Evolutionary conservation across 371 early-diverging fungal species (phyloP).

Genomic region (Mucor lusitanicus): DNA sequence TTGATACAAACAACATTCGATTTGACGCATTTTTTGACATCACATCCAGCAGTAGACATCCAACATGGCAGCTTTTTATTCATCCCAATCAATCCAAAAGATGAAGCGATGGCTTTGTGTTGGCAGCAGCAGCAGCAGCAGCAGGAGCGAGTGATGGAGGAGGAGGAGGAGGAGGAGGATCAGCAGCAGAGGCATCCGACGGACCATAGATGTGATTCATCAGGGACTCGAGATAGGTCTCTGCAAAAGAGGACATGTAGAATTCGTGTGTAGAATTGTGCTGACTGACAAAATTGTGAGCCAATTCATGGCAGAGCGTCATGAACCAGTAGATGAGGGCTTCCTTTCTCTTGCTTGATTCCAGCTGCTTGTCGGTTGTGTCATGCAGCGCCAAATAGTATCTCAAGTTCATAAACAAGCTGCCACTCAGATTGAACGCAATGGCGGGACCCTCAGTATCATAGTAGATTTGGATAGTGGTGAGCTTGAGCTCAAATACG

Average conservation of each 20-base stretch:
- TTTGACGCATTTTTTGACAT: background rate
- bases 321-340: slow-evolving; percentile 85
- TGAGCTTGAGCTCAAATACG: slow-evolving; percentile 65
- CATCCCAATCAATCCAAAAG: background rate
- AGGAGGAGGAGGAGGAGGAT: background rate
- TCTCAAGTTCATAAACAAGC: slow-evolving; percentile 85
- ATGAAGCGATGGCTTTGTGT: background rate
- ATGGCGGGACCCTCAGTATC: slow-evolving; percentile 71
- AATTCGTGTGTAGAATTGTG: slow-evolving; percentile 66
- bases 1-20: background rate
- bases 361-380: background rate
- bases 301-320: slow-evolving; percentile 88
- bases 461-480: slow-evolving; percentile 75
- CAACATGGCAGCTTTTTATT: background rate
- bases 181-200: background rate
- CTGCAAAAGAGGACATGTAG: slow-evolving; percentile 79
- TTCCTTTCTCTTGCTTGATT: slow-evolving; percentile 44
- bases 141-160: background rate
- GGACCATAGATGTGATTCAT: slow-evolving; percentile 21
- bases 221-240: slow-evolving; percentile 64
- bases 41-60: background rate
- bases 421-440: slow-evolving; percentile 80
- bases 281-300: slow-evolving; percentile 77
- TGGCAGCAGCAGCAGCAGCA: background rate
- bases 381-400: slow-evolving; percentile 77